These are phyloP conservation scores for Cryptococcus floricola DNA, from an alignment of 1,284 basidiomycete genomes.

Conservation along the genomic window DNA sequence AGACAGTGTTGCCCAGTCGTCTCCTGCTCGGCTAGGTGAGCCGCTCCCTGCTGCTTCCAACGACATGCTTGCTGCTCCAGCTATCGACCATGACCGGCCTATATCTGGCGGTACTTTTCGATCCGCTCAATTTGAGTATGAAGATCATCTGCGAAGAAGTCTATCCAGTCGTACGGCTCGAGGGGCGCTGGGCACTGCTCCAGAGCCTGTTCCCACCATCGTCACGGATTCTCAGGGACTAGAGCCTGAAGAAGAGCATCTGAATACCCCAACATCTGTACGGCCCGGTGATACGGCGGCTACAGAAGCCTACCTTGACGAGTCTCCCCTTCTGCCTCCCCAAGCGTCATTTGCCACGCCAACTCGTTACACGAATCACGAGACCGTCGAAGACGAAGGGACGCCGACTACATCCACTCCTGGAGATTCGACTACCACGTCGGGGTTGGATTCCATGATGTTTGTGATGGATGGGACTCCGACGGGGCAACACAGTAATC, in stretches of 20 bases:
- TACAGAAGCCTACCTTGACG: neutral
- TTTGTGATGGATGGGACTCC: slow-evolving; percentile 27
- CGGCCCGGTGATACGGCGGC: neutral
- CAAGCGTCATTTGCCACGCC: slow-evolving; percentile 23
- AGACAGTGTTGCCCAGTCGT: neutral
- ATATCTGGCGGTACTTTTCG: slow-evolving; percentile 33
- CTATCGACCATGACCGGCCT: slow-evolving; percentile 22
- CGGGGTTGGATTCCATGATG: slow-evolving; percentile 31
- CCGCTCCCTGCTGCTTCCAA: neutral
- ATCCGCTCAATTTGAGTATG: slow-evolving; percentile 44
- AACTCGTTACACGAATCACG: slow-evolving; percentile 21
- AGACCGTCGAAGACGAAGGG: slow-evolving; percentile 16
- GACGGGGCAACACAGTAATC: neutral
- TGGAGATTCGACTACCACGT: slow-evolving; percentile 17
- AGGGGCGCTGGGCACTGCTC: slow-evolving; percentile 17
- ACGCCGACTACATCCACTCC: slow-evolving; percentile 14
- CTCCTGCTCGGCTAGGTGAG: neutral
- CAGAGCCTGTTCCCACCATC: slow-evolving; percentile 12
- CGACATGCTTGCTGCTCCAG: slow-evolving; percentile 12
- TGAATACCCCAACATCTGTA: neutral
- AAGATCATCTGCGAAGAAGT: slow-evolving; percentile 37
- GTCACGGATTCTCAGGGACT: neutral
- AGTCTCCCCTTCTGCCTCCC: slow-evolving; percentile 14
- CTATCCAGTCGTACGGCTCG: slow-evolving; percentile 40
- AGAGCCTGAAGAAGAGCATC: slow-evolving; percentile 1